Evolutionary conservation across 345 rosid genomes (phyloP), one percentile per base, ranked within the genome.

Genomic region (Noccaea bulbosa): DNA sequence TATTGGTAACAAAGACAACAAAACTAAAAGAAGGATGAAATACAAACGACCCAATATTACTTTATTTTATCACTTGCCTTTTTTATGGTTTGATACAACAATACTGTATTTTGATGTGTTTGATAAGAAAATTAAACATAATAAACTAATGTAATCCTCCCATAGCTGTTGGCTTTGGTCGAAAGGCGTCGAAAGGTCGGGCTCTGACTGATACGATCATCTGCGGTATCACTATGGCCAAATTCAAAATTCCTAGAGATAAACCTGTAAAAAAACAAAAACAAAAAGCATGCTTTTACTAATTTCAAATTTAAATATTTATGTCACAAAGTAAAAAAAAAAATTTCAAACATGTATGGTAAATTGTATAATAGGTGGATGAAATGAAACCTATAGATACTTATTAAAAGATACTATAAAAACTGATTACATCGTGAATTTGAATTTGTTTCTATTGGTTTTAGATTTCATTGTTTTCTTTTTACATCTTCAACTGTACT

Each of bases 191-290:
- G 4, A 67, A 17, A 1, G 30, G 69, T 38, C 67, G 46, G 12
- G 27, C 34, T 51, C 62, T 48, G 2, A 49, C 20, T 58, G 66
- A 39, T 32, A 72, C 11, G 4, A 65, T 65, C 70, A 63, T 55
- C 43, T 92, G 96, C 5, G 98, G 96, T 44, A 88, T 43, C 30
- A 88, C 93, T 10, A 92, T 84, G 3, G 91, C 84, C 43, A 88
- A 74, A 80, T 93, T 93, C 11, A 93, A 79, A 59, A 88, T 85
- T n/a, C 95, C 97, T 60, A 90, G 44, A 0, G 98, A 88, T 66
- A 92, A 90, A 17, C 96, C 97, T 90, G 55, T 7, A 11, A 16
- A 24, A 30, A n/a, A n/a, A 9, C 37, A 16, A 9, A 55, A 34
- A 0, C 9, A 10, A 8, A 38, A 38, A 1, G 8, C n/a, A 59